Evolutionary conservation across 768 basidiomycete species (phyloP).

Genomic region (Lactarius vividus): DNA sequence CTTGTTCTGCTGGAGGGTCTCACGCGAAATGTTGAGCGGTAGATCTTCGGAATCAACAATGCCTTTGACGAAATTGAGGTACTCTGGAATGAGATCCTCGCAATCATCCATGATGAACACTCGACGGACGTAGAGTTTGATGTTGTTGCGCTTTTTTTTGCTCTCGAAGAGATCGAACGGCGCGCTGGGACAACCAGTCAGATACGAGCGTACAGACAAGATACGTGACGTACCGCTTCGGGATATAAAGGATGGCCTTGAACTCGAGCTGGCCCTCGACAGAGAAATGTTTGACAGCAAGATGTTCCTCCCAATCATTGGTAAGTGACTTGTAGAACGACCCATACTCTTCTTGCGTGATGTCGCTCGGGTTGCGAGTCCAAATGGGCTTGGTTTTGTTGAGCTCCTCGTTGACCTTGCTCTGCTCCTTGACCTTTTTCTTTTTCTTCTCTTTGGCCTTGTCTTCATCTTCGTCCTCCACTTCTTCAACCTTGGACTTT

Average conservation of each 20-base stretch:
- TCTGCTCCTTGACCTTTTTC: constrained; percentile 90
- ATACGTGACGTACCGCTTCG: constrained; percentile 70
- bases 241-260: constrained; percentile 98
- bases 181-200: constrained; percentile 50
- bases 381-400: constrained; percentile 99
- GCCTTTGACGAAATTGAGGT: constrained; percentile 99
- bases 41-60: constrained; percentile 99
- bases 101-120: constrained; percentile 99
- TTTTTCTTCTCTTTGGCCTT: constrained; percentile 80
- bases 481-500: constrained; percentile 70
- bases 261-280: constrained; percentile 99
- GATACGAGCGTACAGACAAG: constrained; percentile 21
- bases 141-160: constrained; percentile 99
- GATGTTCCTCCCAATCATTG: constrained; percentile 99
- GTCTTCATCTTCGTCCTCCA: constrained; percentile 67
- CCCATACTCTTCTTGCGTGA: constrained; percentile 88
- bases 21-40: constrained; percentile 99
- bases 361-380: constrained; percentile 97
- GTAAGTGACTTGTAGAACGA: constrained; percentile 99
- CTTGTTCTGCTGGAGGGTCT: constrained; percentile 99
- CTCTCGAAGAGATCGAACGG: constrained; percentile 99
- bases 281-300: constrained; percentile 99
- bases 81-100: constrained; percentile 98
- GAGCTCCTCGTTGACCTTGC: constrained; percentile 91
- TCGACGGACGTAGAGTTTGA: constrained; percentile 99